Percentiles rank a stretch among this genome's conserved stretches.
phyloP scores from a whole-genome alignment of 1,139 yeast species.

The Suhomyces wounanorum region DNA sequence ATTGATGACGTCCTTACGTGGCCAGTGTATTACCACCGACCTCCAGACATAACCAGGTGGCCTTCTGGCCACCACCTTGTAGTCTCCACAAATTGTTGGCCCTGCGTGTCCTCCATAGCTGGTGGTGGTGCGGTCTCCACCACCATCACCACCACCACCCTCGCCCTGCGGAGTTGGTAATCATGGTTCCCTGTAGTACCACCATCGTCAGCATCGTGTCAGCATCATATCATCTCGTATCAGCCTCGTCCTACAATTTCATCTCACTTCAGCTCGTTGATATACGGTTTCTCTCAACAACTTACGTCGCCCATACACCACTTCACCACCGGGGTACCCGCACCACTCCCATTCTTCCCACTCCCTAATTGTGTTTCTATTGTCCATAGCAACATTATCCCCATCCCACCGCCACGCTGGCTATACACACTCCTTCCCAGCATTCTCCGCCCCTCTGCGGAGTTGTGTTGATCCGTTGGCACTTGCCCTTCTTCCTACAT shows the following conservation, averaged over 20 bases:
- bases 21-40: too few relatives aligned
- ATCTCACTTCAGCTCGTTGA: not conserved
- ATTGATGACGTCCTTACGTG: not conserved
- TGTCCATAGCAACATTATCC: not conserved
- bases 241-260: not conserved
- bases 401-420: not conserved
- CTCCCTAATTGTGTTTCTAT: not conserved
- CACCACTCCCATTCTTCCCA: not conserved
- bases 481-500: not conserved
- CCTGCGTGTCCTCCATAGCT: too few relatives aligned
- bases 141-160: too few relatives aligned
- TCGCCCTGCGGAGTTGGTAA: too few relatives aligned
- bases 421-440: not conserved
- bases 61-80: too few relatives aligned
- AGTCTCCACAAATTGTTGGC: too few relatives aligned
- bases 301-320: not conserved
- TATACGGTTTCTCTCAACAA: not conserved
- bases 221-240: not conserved
- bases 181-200: not conserved
- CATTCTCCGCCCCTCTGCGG: constrained; percentile 7
- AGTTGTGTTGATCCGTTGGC: constrained; percentile 1
- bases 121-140: too few relatives aligned
- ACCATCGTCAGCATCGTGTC: not conserved
- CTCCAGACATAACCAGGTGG: too few relatives aligned
- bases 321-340: not conserved